Evolutionary conservation across 2,329 filamentous ascomycete genomes (phyloP).

Genomic region (Hortaea sp.): DNA sequence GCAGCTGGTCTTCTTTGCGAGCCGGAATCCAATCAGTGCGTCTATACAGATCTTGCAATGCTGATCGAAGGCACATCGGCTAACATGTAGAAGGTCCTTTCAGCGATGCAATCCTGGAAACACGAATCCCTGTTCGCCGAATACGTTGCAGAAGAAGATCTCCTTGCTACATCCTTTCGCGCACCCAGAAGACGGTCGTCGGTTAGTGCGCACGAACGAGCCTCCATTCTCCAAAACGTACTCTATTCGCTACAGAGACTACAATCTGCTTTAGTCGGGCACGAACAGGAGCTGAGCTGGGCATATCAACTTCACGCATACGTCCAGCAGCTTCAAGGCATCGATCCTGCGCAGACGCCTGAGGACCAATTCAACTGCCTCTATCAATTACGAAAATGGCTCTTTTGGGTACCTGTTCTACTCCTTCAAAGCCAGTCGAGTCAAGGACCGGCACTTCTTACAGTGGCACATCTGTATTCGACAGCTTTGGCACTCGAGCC

Average conservation of each 20-base stretch:
- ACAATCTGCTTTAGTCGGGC: constrained; percentile 32
- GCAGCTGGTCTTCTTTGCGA: constrained; percentile 86
- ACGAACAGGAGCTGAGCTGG: constrained; percentile 40
- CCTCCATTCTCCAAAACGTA: constrained; percentile 28
- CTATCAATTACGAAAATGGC: constrained; percentile 79
- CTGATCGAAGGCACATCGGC: neutral
- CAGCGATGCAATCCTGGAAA: constrained; percentile 81
- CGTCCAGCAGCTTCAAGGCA: constrained; percentile 34
- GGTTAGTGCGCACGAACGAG: constrained; percentile 13
- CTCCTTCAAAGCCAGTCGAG: constrained; percentile 67
- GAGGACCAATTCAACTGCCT: constrained; percentile 85
- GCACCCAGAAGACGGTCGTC: constrained; percentile 9
- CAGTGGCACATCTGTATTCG: constrained; percentile 86
- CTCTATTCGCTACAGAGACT: constrained; percentile 34
- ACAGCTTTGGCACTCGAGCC: constrained; percentile 80
- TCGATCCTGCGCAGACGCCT: constrained; percentile 40
- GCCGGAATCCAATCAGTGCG: constrained; percentile 80
- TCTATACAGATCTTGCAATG: constrained; percentile 7
- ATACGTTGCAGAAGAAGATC: constrained; percentile 65
- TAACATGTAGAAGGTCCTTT: constrained; percentile 53
- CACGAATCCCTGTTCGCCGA: constrained; percentile 78
- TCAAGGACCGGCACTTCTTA: constrained; percentile 67
- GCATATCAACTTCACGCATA: constrained; percentile 39
- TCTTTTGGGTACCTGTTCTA: constrained; percentile 88
- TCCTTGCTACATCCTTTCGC: constrained; percentile 13